phyloP scores from a whole-genome alignment of 352 stramenopile species.

The Thalassiosira exigua region DNA sequence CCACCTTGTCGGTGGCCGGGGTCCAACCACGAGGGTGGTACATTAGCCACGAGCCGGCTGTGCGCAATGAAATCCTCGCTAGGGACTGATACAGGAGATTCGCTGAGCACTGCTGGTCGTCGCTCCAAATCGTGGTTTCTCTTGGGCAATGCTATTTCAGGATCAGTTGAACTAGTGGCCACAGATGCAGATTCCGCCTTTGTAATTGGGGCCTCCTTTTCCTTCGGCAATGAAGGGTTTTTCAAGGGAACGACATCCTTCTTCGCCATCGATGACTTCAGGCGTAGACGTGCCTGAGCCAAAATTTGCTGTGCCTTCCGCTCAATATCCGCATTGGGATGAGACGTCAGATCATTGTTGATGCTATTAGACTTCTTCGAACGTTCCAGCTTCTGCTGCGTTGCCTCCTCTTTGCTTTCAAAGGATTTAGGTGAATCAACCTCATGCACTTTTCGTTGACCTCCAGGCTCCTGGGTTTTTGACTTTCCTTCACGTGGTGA shows the following conservation, averaged over 20 bases:
- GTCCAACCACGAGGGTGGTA: constrained; percentile 4
- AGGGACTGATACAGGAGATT: constrained; percentile 54
- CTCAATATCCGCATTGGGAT: constrained; percentile 21
- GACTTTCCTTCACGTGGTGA: neutral
- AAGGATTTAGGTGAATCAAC: no score
- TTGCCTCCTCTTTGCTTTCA: no score
- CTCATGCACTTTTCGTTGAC: neutral
- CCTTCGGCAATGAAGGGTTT: neutral
- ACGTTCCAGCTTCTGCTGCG: no score
- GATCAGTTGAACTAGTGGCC: neutral
- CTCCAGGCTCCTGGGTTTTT: neutral
- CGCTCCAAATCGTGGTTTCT: constrained; percentile 1
- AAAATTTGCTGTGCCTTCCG: constrained; percentile 57
- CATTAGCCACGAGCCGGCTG: neutral
- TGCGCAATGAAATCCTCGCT: constrained; percentile 15
- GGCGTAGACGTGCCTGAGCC: constrained; percentile 42
- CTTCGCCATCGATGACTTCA: constrained; percentile 22
- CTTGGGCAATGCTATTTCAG: neutral
- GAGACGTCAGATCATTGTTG: neutral
- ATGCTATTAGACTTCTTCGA: no score
- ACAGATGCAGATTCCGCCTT: neutral
- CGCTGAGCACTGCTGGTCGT: constrained; percentile 46
- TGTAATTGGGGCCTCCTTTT: constrained; percentile 5
- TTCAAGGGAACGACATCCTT: neutral
- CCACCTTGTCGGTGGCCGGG: neutral